Evolutionary conservation across 2,329 filamentous ascomycete genomes (phyloP), one percentile per base, ranked within the genome.

Genomic region (Zelopaecilomyces penicillatus): DNA sequence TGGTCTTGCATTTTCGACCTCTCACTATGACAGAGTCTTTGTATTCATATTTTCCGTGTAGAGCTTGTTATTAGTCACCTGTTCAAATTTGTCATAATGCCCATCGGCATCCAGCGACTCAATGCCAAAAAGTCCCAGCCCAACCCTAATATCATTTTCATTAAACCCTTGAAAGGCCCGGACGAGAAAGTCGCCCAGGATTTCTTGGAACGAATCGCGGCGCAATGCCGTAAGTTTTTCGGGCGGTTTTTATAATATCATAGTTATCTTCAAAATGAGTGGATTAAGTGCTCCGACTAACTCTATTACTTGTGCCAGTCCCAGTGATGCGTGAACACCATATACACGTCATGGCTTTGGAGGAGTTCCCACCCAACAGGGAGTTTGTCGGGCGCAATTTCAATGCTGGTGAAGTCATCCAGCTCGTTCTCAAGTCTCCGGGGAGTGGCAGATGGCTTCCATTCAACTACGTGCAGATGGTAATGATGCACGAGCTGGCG

Each of bases 401-500:
- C 72, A 95, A 95, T 54, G 85, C 83, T 6, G 89, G 88, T 31
- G 88, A 94, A 61, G 83, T 91, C 32, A 80, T 95, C 41, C 87
- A 95, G 65, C 74, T 95, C 1, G 88, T 95, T 1, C 74, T 95
- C 28, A 83, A 83, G 54, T 79, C 85, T 1, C 75, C 73, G 0
- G 69, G 66, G 4, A 76, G 74, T 0, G 78, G 78, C 28, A 75
- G 69, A 47, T 95, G 88, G 88, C 69, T 95, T 26, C 85, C 86
- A 0, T 89, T 93, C 58, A 73, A 80, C 49, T 88, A 89, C 57
- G 85, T 95, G 11, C 86, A 93, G 64, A 91, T 93, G 85, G 87
- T 94, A 52, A 94, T 95, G 88, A 90, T 94, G 79, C 88, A 95
- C 61, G 87, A 93, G 69, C 70, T 94, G 30, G 87, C 87, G 3